A percentile compares a stretch with the other conserved stretches of the same genome.
Evolutionary conservation across 73 alveolate species (phyloP).

Genomic region (Paramecium caudatum): DNA sequence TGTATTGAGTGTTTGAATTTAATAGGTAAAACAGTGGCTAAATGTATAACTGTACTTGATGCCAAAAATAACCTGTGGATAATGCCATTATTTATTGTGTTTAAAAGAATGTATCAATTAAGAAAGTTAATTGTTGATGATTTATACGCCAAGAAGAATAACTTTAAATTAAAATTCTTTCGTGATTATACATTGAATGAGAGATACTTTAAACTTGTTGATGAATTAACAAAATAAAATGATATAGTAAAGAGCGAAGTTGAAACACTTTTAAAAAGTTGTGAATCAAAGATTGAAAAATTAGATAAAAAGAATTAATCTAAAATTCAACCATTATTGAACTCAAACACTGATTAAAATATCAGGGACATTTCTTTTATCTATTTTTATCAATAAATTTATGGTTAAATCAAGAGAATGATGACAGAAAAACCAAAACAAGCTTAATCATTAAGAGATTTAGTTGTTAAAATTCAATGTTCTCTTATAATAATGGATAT

Average conservation of each 20-base stretch:
- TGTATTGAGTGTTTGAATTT: conserved; percentile 19
- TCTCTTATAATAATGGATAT: conserved; percentile 2
- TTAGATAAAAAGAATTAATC: conserved; percentile 3
- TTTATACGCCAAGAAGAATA: not conserved
- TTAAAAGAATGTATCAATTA: conserved; percentile 31
- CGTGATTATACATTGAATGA: not conserved
- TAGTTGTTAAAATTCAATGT: conserved; percentile 17
- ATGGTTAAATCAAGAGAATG: not conserved
- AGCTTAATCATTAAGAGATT: conserved; percentile 6
- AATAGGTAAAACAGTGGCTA: conserved; percentile 49
- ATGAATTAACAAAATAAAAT: not conserved
- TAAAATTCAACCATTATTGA: conserved; percentile 7
- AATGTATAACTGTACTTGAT: not conserved
- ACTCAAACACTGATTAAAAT: not conserved
- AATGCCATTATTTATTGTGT: conserved; percentile 51
- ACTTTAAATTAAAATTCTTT: not conserved
- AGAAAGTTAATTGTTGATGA: not conserved
- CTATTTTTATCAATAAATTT: conserved; percentile 13
- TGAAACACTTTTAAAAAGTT: not conserved
- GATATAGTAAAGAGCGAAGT: not conserved
- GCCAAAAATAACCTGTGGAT: conserved; percentile 36
- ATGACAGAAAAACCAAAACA: not conserved
- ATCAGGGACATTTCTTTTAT: conserved; percentile 1
- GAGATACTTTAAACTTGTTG: not conserved
- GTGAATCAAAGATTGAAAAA: conserved; percentile 8